Evolutionary conservation across 2,329 filamentous ascomycete genomes (phyloP).

Genomic region (Rhynchosporium secalis): DNA sequence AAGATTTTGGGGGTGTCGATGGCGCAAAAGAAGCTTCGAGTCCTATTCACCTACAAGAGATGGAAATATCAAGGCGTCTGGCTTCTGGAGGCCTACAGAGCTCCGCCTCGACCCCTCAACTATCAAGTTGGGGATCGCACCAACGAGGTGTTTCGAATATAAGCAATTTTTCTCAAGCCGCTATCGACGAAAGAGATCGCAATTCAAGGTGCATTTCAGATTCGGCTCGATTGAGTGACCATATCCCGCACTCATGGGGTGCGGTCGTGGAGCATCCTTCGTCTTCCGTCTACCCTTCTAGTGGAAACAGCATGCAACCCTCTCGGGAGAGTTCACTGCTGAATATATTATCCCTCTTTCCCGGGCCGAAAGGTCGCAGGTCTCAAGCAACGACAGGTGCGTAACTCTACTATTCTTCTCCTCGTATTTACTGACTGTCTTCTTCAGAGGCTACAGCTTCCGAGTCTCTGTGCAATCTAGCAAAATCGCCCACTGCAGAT

Average conservation of each 20-base stretch:
- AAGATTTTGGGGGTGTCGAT: slow-evolving; percentile 38
- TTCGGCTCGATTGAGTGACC: slow-evolving; percentile 29
- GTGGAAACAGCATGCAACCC: slow-evolving; percentile 27
- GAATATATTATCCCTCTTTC: slow-evolving; percentile 24
- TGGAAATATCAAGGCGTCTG: slow-evolving; percentile 35
- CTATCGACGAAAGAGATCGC: slow-evolving; percentile 22
- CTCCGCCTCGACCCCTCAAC: slow-evolving; percentile 32
- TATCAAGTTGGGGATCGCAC: slow-evolving; percentile 31
- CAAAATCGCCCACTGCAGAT: slow-evolving; percentile 21
- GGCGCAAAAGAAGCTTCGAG: slow-evolving; percentile 24
- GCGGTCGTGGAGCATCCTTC: slow-evolving; percentile 24
- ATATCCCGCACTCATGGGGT: slow-evolving; percentile 30
- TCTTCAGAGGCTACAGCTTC: slow-evolving; percentile 5
- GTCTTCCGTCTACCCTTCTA: slow-evolving; percentile 34
- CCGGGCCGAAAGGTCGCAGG: slow-evolving; percentile 8
- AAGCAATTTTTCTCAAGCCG: slow-evolving; percentile 18
- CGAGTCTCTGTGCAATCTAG: neutral
- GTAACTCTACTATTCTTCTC: neutral
- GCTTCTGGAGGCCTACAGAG: slow-evolving; percentile 28
- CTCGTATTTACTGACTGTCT: neutral
- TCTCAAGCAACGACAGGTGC: slow-evolving; percentile 8
- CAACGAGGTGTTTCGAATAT: slow-evolving; percentile 27
- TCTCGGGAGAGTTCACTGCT: slow-evolving; percentile 32
- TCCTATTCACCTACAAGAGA: slow-evolving; percentile 35
- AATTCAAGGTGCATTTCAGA: slow-evolving; percentile 29